Percentiles rank a stretch among this genome's conserved stretches.
These are phyloP conservation scores for Misopates orontium DNA, from an alignment of 257 asterid species.

Conservation along the genomic window DNA sequence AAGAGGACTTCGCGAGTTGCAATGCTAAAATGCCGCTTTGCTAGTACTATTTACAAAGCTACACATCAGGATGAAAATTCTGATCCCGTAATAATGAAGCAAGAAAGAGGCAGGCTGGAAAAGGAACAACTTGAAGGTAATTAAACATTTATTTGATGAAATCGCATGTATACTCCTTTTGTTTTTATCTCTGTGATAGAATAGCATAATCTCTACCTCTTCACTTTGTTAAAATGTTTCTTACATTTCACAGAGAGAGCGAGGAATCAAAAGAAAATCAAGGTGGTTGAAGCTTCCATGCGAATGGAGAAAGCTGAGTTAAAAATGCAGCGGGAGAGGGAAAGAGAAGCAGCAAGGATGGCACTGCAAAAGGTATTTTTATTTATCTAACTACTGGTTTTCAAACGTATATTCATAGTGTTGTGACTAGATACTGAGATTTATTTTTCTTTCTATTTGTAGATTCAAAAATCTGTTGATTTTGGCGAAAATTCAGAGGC, in stretches of 20 bases:
- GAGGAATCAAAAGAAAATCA: constrained; percentile 59
- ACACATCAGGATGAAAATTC: constrained; percentile 55
- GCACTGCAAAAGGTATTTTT: too few relatives aligned
- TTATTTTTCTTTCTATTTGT: too few relatives aligned
- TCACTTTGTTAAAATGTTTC: too few relatives aligned
- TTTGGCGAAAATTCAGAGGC: too few relatives aligned
- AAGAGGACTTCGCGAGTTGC: constrained; percentile 76
- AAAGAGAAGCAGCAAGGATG: constrained; percentile 64
- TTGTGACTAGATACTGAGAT: too few relatives aligned
- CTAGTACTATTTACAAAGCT: constrained; percentile 73
- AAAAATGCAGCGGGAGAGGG: constrained; percentile 46
- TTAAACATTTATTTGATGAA: neutral
- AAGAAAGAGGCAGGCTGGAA: constrained; percentile 59
- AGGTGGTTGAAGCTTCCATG: constrained; percentile 56
- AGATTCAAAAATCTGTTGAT: too few relatives aligned
- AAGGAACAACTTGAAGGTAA: constrained; percentile 61
- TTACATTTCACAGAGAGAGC: constrained; percentile 55
- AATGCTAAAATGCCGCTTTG: constrained; percentile 73
- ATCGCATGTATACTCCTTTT: constrained; percentile 1
- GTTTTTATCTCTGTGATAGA: neutral
- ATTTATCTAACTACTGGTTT: too few relatives aligned
- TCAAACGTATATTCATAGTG: too few relatives aligned
- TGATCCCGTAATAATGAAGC: constrained; percentile 45
- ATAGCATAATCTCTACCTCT: neutral
- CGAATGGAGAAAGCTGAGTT: constrained; percentile 36